phyloP scores from a whole-genome alignment of 2,329 filamentous ascomycete genomes.

The Myriosclerotinia scirpicola region DNA sequence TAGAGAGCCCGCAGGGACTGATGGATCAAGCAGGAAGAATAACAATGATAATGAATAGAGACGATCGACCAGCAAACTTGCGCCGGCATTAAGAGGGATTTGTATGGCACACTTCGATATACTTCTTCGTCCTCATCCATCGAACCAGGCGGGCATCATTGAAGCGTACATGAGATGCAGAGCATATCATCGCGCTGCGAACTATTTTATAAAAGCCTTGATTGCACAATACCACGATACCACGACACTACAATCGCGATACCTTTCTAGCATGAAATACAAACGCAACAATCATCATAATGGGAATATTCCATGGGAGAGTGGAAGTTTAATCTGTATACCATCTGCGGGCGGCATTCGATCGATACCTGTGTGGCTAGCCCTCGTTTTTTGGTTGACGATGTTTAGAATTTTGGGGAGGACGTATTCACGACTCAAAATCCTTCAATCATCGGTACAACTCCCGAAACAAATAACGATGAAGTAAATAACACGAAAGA shows the following conservation, averaged over 20 bases:
- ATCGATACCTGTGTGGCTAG: neutral
- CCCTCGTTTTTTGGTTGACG: neutral
- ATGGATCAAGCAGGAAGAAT: neutral
- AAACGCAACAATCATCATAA: neutral
- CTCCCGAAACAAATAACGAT: neutral
- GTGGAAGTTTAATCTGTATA: neutral
- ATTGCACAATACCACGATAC: too few relatives aligned
- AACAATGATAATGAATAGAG: neutral
- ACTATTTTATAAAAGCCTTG: neutral
- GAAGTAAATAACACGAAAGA: neutral
- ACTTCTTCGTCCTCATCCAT: neutral
- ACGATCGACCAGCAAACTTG: conserved; percentile 2
- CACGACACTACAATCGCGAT: too few relatives aligned
- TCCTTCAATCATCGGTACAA: neutral
- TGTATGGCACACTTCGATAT: neutral
- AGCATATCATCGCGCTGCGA: too few relatives aligned
- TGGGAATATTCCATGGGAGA: neutral
- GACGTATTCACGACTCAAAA: neutral
- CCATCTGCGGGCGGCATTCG: neutral
- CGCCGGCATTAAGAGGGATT: neutral
- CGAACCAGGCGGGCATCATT: neutral
- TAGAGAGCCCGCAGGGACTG: neutral
- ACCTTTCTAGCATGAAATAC: neutral
- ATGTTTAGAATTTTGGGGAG: too few relatives aligned
- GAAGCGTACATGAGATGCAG: neutral